phyloP scores from a whole-genome alignment of 257 asterid species.

The Penstemon davidsonii region DNA sequence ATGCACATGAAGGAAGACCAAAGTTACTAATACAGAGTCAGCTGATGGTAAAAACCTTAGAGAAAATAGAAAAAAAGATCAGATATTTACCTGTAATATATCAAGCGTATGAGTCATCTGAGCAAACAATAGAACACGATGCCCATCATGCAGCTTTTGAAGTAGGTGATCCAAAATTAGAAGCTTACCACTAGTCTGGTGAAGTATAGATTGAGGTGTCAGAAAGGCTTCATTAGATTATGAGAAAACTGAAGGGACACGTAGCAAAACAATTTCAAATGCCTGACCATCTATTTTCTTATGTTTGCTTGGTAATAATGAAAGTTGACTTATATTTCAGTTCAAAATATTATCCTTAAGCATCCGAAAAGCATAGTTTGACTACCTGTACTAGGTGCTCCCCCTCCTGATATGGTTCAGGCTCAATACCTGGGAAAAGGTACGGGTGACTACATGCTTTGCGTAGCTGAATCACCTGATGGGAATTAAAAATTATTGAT shows the following conservation, averaged over 20 bases:
- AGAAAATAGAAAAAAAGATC: conserved; percentile 12
- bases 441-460: conserved; percentile 98
- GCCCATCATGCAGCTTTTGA: conserved; percentile 65
- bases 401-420: conserved; percentile 97
- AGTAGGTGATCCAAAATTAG: conserved; percentile 78
- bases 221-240: conserved; percentile 12
- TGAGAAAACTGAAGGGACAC: conserved; percentile 21
- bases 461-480: conserved; percentile 90
- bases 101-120: conserved; percentile 98
- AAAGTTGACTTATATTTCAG: conserved; percentile 12
- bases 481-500: conserved; percentile 27
- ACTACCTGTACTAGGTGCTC: conserved; percentile 94
- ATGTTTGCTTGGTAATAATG: conserved; percentile 12
- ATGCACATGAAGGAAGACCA: conserved; percentile 16
- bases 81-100: conserved; percentile 66
- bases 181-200: conserved; percentile 91
- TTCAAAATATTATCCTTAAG: conserved; percentile 17
- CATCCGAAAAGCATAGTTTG: conserved; percentile 22
- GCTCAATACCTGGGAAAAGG: conserved; percentile 96
- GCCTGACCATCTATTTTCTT: conserved; percentile 12
- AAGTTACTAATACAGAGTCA: conserved; percentile 17
- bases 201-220: conserved; percentile 14
- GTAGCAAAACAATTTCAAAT: conserved; percentile 13
- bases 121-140: conserved; percentile 82
- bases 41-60: conserved; percentile 18